A percentile compares a stretch with the other conserved stretches of the same genome.
These are phyloP conservation scores for Pichia sp. DNA, from an alignment of 1,139 yeast genomes.

Conservation along the genomic window DNA sequence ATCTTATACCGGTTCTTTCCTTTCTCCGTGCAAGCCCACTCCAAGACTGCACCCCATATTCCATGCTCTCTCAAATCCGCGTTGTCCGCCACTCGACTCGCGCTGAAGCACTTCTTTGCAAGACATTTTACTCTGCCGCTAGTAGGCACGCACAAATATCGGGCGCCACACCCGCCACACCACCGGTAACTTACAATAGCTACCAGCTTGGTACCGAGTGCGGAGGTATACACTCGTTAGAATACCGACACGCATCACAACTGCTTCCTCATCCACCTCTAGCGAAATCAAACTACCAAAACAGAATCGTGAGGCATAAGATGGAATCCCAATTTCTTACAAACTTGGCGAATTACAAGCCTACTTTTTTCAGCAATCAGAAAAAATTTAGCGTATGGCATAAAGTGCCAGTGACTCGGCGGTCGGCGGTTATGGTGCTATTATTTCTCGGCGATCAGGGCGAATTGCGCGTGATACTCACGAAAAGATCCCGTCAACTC, in stretches of 20 bases:
- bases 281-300: conserved; percentile 11
- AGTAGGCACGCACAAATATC: too few species aligned
- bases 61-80: too few species aligned
- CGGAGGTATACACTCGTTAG: too few species aligned
- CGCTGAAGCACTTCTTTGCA: too few species aligned
- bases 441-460: conserved; percentile 66
- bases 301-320: conserved; percentile 17
- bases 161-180: too few species aligned
- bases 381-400: conserved; percentile 45
- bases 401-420: conserved; percentile 47
- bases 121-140: too few species aligned
- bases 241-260: background rate
- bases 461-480: conserved; percentile 67
- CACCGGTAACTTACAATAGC: too few species aligned
- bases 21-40: too few species aligned
- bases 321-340: conserved; percentile 28
- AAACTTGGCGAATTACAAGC: conserved; percentile 25
- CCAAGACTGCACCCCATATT: too few species aligned
- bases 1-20: too few species aligned
- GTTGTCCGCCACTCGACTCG: too few species aligned
- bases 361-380: conserved; percentile 21
- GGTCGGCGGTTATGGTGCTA: conserved; percentile 71
- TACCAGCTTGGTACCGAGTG: too few species aligned
- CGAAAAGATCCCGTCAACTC: conserved; percentile 65
- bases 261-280: conserved; percentile 6